These are phyloP conservation scores for Lachancea waltii DNA, from an alignment of 805 yeast genomes.

Conservation along the genomic window DNA sequence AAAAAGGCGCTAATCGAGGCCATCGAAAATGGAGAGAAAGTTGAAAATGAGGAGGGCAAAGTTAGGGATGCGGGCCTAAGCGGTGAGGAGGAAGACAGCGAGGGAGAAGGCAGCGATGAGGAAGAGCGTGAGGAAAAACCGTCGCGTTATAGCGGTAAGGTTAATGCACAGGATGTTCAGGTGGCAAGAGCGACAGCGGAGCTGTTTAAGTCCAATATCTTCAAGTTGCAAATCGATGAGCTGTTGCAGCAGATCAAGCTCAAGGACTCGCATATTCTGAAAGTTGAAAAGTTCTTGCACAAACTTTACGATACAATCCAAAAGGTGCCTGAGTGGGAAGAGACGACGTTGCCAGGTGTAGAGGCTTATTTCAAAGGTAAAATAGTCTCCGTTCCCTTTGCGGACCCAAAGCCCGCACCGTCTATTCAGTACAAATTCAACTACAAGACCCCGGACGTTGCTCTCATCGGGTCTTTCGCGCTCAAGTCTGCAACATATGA, in stretches of 20 bases:
- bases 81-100: slow-evolving; percentile 15
- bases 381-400: slow-evolving; percentile 68
- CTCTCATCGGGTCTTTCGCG: slow-evolving; percentile 85
- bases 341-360: slow-evolving; percentile 51
- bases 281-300: slow-evolving; percentile 70
- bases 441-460: slow-evolving; percentile 63
- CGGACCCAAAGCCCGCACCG: slow-evolving; percentile 75
- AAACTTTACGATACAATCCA: slow-evolving; percentile 63
- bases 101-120: slow-evolving; percentile 8
- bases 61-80: slow-evolving; percentile 22
- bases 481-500: slow-evolving; percentile 70
- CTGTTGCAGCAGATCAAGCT: slow-evolving; percentile 71
- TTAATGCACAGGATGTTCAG: slow-evolving; percentile 78
- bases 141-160: slow-evolving; percentile 26
- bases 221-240: slow-evolving; percentile 93
- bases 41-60: slow-evolving; percentile 10
- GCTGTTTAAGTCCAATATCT: slow-evolving; percentile 87
- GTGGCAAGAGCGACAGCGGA: slow-evolving; percentile 92
- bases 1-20: slow-evolving; percentile 10
- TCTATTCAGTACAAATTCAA: slow-evolving; percentile 65
- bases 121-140: too few species aligned
- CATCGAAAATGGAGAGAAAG: neutral
- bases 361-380: slow-evolving; percentile 46
- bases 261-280: slow-evolving; percentile 58
- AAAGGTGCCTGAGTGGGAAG: slow-evolving; percentile 51